Base-by-base conservation (phyloP, 345 rosid species). In the Kernera saxatilis region DNA sequence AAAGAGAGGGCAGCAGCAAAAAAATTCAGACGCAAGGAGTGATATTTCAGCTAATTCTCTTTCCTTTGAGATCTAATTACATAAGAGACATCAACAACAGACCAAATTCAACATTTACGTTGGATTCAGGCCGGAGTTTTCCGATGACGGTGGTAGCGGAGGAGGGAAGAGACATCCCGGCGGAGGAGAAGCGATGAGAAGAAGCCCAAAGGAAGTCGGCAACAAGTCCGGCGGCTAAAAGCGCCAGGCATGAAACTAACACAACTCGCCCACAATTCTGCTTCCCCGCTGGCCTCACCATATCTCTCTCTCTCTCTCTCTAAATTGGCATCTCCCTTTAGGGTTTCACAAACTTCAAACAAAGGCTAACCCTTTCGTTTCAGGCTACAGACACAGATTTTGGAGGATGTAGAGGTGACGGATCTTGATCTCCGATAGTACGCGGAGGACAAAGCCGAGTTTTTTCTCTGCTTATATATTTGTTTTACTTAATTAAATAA, bases 191-290 rank as follows among this genome's bases (percentile, higher is more conserved):
- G 18, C 72, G 82, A 9, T 88, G 82, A 69, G 92, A 85, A 66
- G 96, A 86, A 58, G 91, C 96, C 96, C 99, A 89, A n/a, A 89
- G 70, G 64, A 85, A 86, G 78, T 89, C 88, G 4, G 87, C 88
- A 39, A 91, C 30, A 51, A 91, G 83, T 15, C 89, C 94, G 26
- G 78, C 64, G 21, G 87, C 88, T 37, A 93, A 32, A 46, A 88
- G 63, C 11, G 64, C 70, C 23, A 87, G 79, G 57, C 80, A 80
- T 6, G 70, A 68, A 59, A 80, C 33, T 57, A 84, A 80, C 66
- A 84, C 76, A 35, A 82, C 60, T 45, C 78, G 76, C 13, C 85
- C 81, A 25, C 82, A 83, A 45, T 57, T 77, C 61, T 66, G 87
- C 79, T 85, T 93, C 67, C 78, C 88, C 3, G 72, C 32, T 56